Evolutionary conservation across 352 stramenopile genomes (phyloP), one percentile per base, ranked within the genome.

Genomic region (Thalassiosira hispida): DNA sequence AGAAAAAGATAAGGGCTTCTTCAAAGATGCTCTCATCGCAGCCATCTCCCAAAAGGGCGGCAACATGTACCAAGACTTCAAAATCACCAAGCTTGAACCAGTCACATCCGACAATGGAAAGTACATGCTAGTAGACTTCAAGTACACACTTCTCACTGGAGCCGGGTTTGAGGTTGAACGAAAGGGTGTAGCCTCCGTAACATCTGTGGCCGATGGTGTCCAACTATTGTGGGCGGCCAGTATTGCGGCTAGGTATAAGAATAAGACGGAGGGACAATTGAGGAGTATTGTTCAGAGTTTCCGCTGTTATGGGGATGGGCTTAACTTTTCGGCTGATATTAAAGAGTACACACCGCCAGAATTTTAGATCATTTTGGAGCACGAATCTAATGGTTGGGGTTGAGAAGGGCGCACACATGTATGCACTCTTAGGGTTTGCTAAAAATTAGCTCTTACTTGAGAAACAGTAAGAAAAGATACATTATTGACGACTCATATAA

Each of bases 51-150:
- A 95, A 84, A 94, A 95, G 71, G 87, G 91, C 55, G 73, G 73
- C 20, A 95, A 95, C 72, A 81, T 95, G 46, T 95, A 94, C 75
- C 91, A 96, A 72, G 89, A 94, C 67, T 96, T 96, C 75, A 95
- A 95, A 83, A 74, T 94, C 12, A 84, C 71, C 11, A 94, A 94
- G 57, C 53, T 91, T 51, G 64, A 71, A 14, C 89, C 87, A 25
- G 47, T 75, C 42, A 83, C 66, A 27, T 25, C 23, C 12, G 74
- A 80, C 35, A 85, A 69, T 53, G 64, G 90, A 60, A 81, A 93
- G 16, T 96, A 95, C 71, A 78, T 91, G 18, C 73, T 95, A 22
- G 91, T 91, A 31, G 92, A 96, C 62, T 96, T 95, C 80, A 91
- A 94, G 73, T 96, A 96, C 72, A 85, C 91, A 56, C 83, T 96